phyloP scores from a whole-genome alignment of 202 grass and related monocot genomes.

The Elaeis oleifera region DNA sequence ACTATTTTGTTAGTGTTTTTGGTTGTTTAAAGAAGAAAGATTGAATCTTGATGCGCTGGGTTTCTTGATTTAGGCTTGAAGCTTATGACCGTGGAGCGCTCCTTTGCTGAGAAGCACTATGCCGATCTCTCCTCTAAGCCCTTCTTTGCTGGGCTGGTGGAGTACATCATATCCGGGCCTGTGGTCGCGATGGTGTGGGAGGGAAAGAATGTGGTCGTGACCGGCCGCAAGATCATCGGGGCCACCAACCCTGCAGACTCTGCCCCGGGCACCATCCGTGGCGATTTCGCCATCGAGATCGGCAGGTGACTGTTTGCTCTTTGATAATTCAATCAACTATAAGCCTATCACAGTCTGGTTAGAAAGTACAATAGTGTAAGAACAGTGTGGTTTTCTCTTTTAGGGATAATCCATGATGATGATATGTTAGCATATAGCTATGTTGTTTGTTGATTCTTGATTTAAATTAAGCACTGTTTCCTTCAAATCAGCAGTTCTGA shows the following conservation, averaged over 20 bases:
- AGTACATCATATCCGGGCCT: conserved; percentile 94
- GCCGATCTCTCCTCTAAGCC: conserved; percentile 82
- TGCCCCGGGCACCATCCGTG: conserved; percentile 77
- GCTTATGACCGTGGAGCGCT: conserved; percentile 73
- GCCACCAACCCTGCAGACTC: conserved; percentile 78
- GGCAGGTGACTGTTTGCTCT: conserved; percentile 50
- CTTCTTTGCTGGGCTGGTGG: conserved; percentile 77
- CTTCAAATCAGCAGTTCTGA: too few relatives aligned
- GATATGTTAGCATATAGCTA: too few relatives aligned
- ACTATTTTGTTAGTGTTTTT: too few relatives aligned
- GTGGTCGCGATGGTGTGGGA: conserved; percentile 99
- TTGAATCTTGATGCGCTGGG: background rate
- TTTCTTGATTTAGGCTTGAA: conserved; percentile 51
- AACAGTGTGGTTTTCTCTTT: too few relatives aligned
- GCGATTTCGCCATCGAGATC: conserved; percentile 78
- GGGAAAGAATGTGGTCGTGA: conserved; percentile 75
- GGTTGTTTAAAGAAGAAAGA: background rate
- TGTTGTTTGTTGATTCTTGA: too few relatives aligned
- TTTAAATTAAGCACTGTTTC: too few relatives aligned
- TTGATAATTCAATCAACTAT: background rate
- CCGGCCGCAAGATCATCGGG: conserved; percentile 85
- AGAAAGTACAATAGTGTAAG: too few relatives aligned
- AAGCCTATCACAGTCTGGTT: too few relatives aligned
- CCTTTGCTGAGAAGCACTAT: conserved; percentile 96
- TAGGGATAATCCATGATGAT: too few relatives aligned